phyloP scores from a whole-genome alignment of 2,329 filamentous ascomycete genomes.

The Cladosporium sp. region DNA sequence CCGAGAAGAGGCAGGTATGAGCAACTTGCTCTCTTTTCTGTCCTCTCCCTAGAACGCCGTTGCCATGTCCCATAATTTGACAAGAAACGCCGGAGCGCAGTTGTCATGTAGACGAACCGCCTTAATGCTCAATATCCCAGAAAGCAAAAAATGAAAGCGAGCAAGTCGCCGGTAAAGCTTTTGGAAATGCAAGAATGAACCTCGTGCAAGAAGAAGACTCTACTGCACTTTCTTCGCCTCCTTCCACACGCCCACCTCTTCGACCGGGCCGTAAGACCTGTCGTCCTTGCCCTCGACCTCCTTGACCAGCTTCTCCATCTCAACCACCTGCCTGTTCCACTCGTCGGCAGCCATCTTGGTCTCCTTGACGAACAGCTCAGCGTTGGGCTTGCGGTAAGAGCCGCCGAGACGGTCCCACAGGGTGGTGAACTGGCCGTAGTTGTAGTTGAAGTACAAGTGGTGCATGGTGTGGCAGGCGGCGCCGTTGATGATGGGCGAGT shows the following conservation, averaged over 20 bases:
- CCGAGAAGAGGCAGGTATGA: no score
- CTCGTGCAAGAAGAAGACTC: background rate
- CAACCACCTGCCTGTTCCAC: conserved; percentile 75
- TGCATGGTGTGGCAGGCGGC: conserved; percentile 93
- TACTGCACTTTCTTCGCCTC: conserved; percentile 46
- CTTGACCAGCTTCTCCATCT: conserved; percentile 74
- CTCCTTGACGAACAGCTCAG: conserved; percentile 80
- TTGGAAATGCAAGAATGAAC: background rate
- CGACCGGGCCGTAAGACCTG: conserved; percentile 43
- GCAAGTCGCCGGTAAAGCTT: background rate
- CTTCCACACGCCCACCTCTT: conserved; percentile 22
- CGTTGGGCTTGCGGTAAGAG: conserved; percentile 83
- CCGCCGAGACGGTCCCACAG: conserved; percentile 86
- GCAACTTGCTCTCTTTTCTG: no score
- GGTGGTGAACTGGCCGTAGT: conserved; percentile 93
- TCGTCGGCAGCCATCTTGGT: conserved; percentile 80
- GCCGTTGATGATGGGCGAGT: conserved; percentile 89
- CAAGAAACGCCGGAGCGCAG: no score
- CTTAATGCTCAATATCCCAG: no score
- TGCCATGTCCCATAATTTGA: no score
- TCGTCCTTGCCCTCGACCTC: conserved; percentile 66
- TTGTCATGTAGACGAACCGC: no score
- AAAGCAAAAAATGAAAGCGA: no score
- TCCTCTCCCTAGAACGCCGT: no score
- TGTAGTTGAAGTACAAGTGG: conserved; percentile 85